phyloP scores from a whole-genome alignment of 805 yeast genomes.

The Komagataella populi region DNA sequence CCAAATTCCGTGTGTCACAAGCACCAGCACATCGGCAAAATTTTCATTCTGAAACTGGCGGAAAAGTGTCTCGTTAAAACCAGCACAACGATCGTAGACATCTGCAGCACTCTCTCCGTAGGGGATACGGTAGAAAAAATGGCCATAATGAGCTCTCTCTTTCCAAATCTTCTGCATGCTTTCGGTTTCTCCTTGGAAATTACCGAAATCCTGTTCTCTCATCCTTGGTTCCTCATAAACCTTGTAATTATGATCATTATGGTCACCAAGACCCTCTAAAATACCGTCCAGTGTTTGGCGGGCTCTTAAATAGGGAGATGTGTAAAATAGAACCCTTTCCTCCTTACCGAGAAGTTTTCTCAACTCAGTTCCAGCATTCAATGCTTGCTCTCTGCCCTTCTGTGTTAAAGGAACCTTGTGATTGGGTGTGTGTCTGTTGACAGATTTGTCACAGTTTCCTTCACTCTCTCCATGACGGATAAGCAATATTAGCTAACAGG shows the following conservation, averaged over 20 bases:
- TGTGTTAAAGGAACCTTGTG: constrained; percentile 66
- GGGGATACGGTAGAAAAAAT: constrained; percentile 80
- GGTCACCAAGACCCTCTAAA: constrained; percentile 32
- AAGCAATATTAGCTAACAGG: constrained; percentile 38
- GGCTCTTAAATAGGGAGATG: constrained; percentile 79
- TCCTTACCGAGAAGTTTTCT: constrained; percentile 26
- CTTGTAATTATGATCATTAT: constrained; percentile 28
- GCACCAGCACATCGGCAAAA: constrained; percentile 69
- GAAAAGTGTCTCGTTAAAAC: constrained; percentile 77
- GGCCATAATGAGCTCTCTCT: constrained; percentile 81
- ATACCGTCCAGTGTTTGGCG: constrained; percentile 73
- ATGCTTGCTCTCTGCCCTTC: constrained; percentile 55
- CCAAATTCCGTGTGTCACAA: constrained; percentile 93
- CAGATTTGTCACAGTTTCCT: constrained; percentile 76
- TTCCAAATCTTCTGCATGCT: constrained; percentile 76
- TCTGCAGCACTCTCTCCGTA: constrained; percentile 95
- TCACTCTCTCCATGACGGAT: constrained; percentile 91
- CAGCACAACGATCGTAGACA: constrained; percentile 82
- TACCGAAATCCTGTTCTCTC: constrained; percentile 93
- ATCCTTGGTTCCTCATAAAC: constrained; percentile 81
- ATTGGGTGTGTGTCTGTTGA: constrained; percentile 67
- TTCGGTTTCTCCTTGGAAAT: constrained; percentile 65
- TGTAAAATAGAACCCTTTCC: constrained; percentile 59
- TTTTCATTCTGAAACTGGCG: constrained; percentile 59
- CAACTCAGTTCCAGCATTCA: constrained; percentile 42